Conservation (phyloP, 768 basidiomycete genomes). For the Hypholoma fasciculare region DNA sequence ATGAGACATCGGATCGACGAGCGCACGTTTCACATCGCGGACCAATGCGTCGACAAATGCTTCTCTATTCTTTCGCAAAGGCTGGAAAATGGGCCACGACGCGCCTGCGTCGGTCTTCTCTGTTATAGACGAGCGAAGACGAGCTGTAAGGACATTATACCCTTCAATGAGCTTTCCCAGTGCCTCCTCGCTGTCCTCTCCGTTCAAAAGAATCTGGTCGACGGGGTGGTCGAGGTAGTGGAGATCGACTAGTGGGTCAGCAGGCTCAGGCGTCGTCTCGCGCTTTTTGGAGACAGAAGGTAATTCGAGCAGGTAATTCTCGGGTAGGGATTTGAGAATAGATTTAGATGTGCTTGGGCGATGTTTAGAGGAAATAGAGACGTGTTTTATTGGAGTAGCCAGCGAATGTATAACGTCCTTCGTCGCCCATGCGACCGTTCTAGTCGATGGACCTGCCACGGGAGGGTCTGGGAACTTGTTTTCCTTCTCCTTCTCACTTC, state of each 20-base stretch:
- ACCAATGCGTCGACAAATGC: constrained; percentile 59
- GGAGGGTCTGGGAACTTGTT: constrained; percentile 26
- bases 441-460: constrained; percentile 24
- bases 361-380: constrained; percentile 30
- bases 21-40: constrained; percentile 66
- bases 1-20: constrained; percentile 52
- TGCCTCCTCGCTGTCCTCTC: constrained; percentile 40
- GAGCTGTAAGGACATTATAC: constrained; percentile 68
- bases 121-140: constrained; percentile 51
- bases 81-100: constrained; percentile 73
- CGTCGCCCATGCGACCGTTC: constrained; percentile 50
- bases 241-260: constrained; percentile 61
- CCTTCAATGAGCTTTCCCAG: constrained; percentile 63
- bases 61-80: constrained; percentile 54
- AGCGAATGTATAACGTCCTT: constrained; percentile 48
- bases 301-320: constrained; percentile 28
- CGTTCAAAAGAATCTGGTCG: constrained; percentile 41
- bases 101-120: constrained; percentile 52
- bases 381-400: constrained; percentile 28
- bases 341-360: constrained; percentile 51
- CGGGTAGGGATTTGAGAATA: constrained; percentile 60
- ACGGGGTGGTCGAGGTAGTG: constrained; percentile 69
- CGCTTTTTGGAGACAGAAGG: constrained; percentile 44
- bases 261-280: constrained; percentile 77
- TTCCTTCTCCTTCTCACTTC: constrained; percentile 51